Evolutionary conservation across 768 basidiomycete species (phyloP), one percentile per base, ranked within the genome.

Genomic region (Melanogaster broomeanus): DNA sequence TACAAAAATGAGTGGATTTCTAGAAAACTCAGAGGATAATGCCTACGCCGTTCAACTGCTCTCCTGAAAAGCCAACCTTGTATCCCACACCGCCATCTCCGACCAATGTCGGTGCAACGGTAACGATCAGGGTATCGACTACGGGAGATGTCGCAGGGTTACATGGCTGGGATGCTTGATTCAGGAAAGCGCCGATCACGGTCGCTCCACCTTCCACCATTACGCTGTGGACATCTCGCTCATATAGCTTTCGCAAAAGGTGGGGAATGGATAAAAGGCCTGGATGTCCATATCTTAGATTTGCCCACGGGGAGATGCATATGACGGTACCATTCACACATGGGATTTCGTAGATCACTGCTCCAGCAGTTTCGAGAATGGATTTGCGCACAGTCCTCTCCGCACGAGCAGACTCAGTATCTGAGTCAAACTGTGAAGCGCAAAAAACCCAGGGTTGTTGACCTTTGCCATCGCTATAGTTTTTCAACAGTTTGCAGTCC

Each of bases 201-300:
- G 73, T 71, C 9, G 92, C 88, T 15, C 97, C 97, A 46, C 97
- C 97, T 73, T 99, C 97, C 6, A 98, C 90, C 96, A 99, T 99
- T 48, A 98, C 72, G 11, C 85, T 87, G 11, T 70, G 69, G 54
- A 96, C 75, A 3, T 81, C 83, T n/a, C 77, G 71, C 11, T 70
- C 67, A n/a, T 69, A 70, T 22, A 97, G 73, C 7, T 71, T 70
- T 12, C 56, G 60, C 5, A 94, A 79, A 16, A 90, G 65, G 5
- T 63, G 62, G 3, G 69, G 63, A 27, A 90, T 67, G 24, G 78
- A 70, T 18, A 86, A 64, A 22, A 60, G 48, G 31, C 72, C 77
- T 75, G 15, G 16, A 37, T 10, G 28, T 27, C 11, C 25, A 16
- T 19, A 11, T 18, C n/a, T 53, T 57, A n/a, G 49, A 44, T 43